phyloP scores from a whole-genome alignment of 345 rosid genomes.

The Boechera stricta region DNA sequence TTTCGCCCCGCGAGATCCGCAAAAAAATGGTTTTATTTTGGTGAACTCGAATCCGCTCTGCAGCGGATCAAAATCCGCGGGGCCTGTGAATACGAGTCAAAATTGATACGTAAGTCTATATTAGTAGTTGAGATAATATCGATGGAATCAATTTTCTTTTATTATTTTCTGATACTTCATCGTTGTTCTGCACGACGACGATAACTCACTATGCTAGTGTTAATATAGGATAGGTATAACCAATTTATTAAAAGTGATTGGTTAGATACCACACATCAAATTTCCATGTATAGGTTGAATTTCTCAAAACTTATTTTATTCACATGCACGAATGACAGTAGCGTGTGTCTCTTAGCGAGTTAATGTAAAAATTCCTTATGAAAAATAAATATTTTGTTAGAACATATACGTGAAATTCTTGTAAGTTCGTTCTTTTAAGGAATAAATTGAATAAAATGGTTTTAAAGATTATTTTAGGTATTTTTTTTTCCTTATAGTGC shows the following conservation, averaged over 20 bases:
- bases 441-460: slow-evolving; percentile 28
- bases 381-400: slow-evolving; percentile 19
- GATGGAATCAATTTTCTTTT: slow-evolving; percentile 3
- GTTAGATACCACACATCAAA: slow-evolving; percentile 37
- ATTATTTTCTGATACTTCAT: slow-evolving; percentile 4
- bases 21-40: too few species aligned
- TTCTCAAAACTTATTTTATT: slow-evolving; percentile 32
- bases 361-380: slow-evolving; percentile 45
- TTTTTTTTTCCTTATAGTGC: slow-evolving; percentile 34
- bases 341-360: slow-evolving; percentile 52
- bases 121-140: slow-evolving; percentile 2
- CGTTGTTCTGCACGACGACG: slow-evolving; percentile 12
- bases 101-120: not conserved
- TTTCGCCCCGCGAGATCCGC: too few species aligned
- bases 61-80: too few species aligned
- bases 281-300: slow-evolving; percentile 20
- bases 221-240: not conserved
- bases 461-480: not conserved
- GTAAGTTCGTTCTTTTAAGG: slow-evolving; percentile 55
- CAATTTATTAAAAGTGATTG: slow-evolving; percentile 20
- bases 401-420: slow-evolving; percentile 73
- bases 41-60: too few species aligned
- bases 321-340: slow-evolving; percentile 59
- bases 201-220: slow-evolving; percentile 3
- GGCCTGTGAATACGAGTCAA: too few species aligned